Evolutionary conservation across 2,329 filamentous ascomycete species (phyloP), one percentile per base, ranked within the genome.

Genomic region (Waltergamsia citrina): DNA sequence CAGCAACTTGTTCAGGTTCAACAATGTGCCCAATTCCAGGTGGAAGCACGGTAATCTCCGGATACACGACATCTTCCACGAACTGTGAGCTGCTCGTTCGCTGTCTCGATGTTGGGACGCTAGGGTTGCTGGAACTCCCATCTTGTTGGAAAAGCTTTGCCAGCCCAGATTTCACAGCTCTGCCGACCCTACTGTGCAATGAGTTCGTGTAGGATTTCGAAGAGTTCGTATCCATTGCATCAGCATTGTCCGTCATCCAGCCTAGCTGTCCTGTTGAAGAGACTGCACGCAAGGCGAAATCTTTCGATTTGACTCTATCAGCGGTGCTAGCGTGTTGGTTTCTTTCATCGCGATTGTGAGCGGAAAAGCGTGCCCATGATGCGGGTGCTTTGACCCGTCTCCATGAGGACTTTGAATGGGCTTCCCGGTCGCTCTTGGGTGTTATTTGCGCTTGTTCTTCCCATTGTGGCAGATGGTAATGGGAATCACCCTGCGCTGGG

Each of bases 241-340:
- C 17, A 16, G 20, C 18, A 24, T 39, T 42, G 34, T 54, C 48
- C 7, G 52, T 55, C 7, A 43, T 28, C 52, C 50, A 55, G 10
- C 22, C 29, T 12, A 48, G 36, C 8, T 42, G 38, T 2, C 44
- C 43, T 11, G 44, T 41, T 7, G 41, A 36, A 7, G 41, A 40
- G 14, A 43, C 35, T 22, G 42, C 22, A 8, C 39, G 43, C 14
- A 48, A 35, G 2, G 53, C 53, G 32, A 56, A 56, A 23, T 58
- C 56, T 30, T 42, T 45, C 1, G 44, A 29, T 3, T 35, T 44
- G n/a, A 56, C 43, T 1, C 37, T 35, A 24, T 59, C 53, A 17
- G 35, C 38, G 11, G 29, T 21, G 8, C 38, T 34, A 12, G 48
- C 49, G 22, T 39, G 31, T 8, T 10, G 20, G 22, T 37, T 37